Evolutionary conservation across 306 rosid species (phyloP).

Genomic region (Vachellia collinsii): DNA sequence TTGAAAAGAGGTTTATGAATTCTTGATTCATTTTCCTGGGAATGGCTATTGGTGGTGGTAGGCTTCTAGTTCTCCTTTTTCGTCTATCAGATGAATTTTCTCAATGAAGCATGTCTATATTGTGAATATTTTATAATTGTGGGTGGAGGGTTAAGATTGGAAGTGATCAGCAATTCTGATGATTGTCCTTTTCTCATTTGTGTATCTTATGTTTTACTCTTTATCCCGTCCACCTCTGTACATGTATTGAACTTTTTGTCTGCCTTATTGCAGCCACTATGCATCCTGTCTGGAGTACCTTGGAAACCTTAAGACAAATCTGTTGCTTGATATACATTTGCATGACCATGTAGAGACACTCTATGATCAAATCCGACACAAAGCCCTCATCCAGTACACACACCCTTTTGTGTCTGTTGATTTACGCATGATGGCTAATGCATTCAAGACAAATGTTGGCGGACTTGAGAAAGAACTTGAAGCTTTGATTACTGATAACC

Average conservation of each 20-base stretch:
- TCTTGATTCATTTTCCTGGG: slow-evolving; percentile 10
- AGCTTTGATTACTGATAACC: slow-evolving; percentile 91
- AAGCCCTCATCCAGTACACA: slow-evolving; percentile 53
- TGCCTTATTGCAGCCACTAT: slow-evolving; percentile 72
- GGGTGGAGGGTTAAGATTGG: not conserved
- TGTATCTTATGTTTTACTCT: not conserved
- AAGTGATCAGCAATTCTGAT: slow-evolving; percentile 2
- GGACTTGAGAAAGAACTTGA: slow-evolving; percentile 98
- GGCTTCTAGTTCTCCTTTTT: not conserved
- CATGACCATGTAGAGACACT: slow-evolving; percentile 93
- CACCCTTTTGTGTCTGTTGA: slow-evolving; percentile 97
- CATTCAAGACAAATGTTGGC: slow-evolving; percentile 88
- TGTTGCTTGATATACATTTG: slow-evolving; percentile 87
- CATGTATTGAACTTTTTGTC: slow-evolving; percentile 15
- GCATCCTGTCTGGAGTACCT: slow-evolving; percentile 98
- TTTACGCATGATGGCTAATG: slow-evolving; percentile 88
- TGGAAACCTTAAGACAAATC: slow-evolving; percentile 86
- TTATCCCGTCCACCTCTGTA: not conserved
- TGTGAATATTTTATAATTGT: not conserved
- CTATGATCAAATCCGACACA: slow-evolving; percentile 93
- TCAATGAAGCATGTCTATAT: not conserved
- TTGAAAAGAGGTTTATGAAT: slow-evolving; percentile 1
- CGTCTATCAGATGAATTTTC: not conserved
- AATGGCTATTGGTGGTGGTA: not conserved
- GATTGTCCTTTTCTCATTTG: slow-evolving; percentile 22